Conservation (phyloP, 805 yeast genomes). For the Candida nonsorbophila region DNA sequence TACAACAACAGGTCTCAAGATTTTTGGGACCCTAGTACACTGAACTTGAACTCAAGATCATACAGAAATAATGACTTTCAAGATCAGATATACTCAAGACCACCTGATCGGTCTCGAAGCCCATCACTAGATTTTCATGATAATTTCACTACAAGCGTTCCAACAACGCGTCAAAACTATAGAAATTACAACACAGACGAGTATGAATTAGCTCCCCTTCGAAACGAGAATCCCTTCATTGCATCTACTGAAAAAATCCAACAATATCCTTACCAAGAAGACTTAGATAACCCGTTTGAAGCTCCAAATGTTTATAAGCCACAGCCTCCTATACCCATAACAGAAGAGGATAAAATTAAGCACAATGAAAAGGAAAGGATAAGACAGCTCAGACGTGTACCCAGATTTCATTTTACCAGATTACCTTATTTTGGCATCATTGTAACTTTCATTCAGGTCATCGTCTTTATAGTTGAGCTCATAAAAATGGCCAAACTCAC, state of each 20-base stretch:
- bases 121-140: too few relatives aligned
- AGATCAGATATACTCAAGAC: too few relatives aligned
- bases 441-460: conserved; percentile 42
- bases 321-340: conserved; percentile 8
- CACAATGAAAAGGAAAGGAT: conserved; percentile 19
- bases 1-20: too few relatives aligned
- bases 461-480: conserved; percentile 59
- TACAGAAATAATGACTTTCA: too few relatives aligned
- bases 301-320: conserved; percentile 3
- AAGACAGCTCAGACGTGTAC: conserved; percentile 18
- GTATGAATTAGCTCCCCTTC: conserved; percentile 7
- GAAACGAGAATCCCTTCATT: conserved; percentile 1
- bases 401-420: conserved; percentile 31
- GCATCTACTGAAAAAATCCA: conserved; percentile 1
- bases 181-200: conserved; percentile 4
- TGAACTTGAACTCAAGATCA: too few relatives aligned
- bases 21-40: too few relatives aligned
- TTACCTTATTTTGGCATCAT: conserved; percentile 37
- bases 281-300: conserved; percentile 1
- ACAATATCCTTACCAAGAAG: conserved; percentile 1
- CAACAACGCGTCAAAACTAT: background rate
- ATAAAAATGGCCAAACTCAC: conserved; percentile 53
- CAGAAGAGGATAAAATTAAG: conserved; percentile 10
- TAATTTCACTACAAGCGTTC: conserved; percentile 5
- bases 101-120: too few relatives aligned